Conservation (phyloP, 208 protist species). For the Lotmaria passim region DNA sequence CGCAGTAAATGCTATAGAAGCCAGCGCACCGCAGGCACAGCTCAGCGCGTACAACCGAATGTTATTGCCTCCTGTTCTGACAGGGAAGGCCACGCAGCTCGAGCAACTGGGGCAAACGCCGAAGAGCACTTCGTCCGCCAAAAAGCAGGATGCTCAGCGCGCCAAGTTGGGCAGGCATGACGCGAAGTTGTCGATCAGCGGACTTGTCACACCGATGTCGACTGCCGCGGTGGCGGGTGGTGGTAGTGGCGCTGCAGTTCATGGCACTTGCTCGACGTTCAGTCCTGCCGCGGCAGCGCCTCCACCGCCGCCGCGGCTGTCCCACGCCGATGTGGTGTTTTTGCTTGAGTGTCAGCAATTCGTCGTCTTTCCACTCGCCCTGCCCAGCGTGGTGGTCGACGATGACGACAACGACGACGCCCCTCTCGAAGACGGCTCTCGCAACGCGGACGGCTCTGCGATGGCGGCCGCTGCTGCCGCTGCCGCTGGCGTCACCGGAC, state of each 20-base stretch:
- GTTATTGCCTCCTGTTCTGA: slow-evolving; percentile 28
- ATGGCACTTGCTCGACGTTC: neutral
- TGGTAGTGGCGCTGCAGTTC: neutral
- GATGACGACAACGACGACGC: slow-evolving; percentile 1
- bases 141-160: neutral
- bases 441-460: neutral
- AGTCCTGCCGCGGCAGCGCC: neutral
- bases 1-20: too few relatives aligned
- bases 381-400: slow-evolving; percentile 36
- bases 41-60: slow-evolving; percentile 35
- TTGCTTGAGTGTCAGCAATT: slow-evolving; percentile 52
- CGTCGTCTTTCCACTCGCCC: slow-evolving; percentile 44
- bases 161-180: neutral
- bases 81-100: slow-evolving; percentile 9
- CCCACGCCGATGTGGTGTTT: slow-evolving; percentile 45
- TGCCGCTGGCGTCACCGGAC: neutral
- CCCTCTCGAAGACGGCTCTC: neutral
- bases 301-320: slow-evolving; percentile 31
- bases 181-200: neutral
- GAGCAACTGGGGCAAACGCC: slow-evolving; percentile 9
- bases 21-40: neutral
- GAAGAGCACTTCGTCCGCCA: neutral
- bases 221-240: neutral
- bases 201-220: neutral
- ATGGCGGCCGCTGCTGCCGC: neutral